Evolutionary conservation across 768 basidiomycete species (phyloP).

Genomic region (Paxillus involutus): DNA sequence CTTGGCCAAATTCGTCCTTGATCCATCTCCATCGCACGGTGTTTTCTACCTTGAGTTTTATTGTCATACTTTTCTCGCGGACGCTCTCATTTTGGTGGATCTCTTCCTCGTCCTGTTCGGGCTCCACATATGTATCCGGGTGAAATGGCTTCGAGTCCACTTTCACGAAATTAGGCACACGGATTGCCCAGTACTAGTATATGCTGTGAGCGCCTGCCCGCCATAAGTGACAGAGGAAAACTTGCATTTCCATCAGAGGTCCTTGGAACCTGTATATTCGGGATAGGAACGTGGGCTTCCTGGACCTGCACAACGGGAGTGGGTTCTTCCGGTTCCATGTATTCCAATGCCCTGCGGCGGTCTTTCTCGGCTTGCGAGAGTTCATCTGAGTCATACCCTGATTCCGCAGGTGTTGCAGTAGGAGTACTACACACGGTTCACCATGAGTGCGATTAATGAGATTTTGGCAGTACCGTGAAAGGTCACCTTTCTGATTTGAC

Average conservation of each 20-base stretch:
- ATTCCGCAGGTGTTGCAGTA: conserved; percentile 37
- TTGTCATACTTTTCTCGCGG: conserved; percentile 78
- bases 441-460: conserved; percentile 17
- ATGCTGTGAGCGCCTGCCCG: conserved; percentile 5
- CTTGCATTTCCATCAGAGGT: conserved; percentile 82
- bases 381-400: conserved; percentile 63
- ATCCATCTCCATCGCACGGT: conserved; percentile 96
- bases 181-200: conserved; percentile 78
- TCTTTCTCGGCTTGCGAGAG: conserved; percentile 60
- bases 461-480: conserved; percentile 1
- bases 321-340: conserved; percentile 75
- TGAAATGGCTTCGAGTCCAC: conserved; percentile 90
- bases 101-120: conserved; percentile 76
- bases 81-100: conserved; percentile 54
- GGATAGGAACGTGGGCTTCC: conserved; percentile 76
- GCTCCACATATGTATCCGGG: conserved; percentile 78
- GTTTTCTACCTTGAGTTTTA: conserved; percentile 90
- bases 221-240: conserved; percentile 4
- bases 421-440: conserved; percentile 30
- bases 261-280: conserved; percentile 82
- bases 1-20: conserved; percentile 69
- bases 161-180: conserved; percentile 92
- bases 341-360: conserved; percentile 70
- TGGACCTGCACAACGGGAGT: conserved; percentile 52
- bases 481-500: conserved; percentile 51